Base-by-base conservation (phyloP, 768 basidiomycete species). In the Pleurotus pulmonarius region DNA sequence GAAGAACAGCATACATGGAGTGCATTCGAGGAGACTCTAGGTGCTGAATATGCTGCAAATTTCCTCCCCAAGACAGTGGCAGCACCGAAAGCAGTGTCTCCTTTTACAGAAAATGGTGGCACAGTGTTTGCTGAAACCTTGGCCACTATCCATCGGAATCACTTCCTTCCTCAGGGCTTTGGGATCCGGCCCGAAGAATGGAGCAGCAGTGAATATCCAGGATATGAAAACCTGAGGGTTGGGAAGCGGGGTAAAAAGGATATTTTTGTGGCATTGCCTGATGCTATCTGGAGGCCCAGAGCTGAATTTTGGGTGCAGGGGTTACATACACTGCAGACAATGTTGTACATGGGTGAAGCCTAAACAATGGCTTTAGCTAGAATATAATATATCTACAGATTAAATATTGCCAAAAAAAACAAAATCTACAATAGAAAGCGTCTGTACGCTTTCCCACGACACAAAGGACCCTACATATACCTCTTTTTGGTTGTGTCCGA, bases 151-250 rank as follows among this genome's bases (percentile, higher is more conserved):
- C 15, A 34, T 4, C 11, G 13, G 18, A 8, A 58, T 2, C 15
- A 41, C 7, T 26, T 55, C 26, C 56, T 58, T 1, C 64, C 61
- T 1, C 29, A 44, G 15, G 25, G 57, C 1, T 64, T 61, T 52
- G 46, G 58, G 3, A 41, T 67, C 3, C 53, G 40, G 2, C 48
- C 59, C n/a, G 40, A 34, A 1, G 65, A 68, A 39, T 62, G 62
- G 65, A 61, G 52, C 3, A 15, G 3, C 0, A 57, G 47, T 2
- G 5, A 40, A 7, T 64, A 65, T 16, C 60, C 56, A 0, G 1
- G 22, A 25, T 16, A 37, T 13, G 59, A 63, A 52, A 44, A 39
- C 8, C 16, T 63, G 11, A 53, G 40, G 20, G 25, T 37, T 9
- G 60, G 60, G 15, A 25, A 47, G 29, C 11, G 2, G 3, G 49